Base-by-base conservation (phyloP, 2,329 filamentous ascomycete genomes). In the Monilinia aucupariae region DNA sequence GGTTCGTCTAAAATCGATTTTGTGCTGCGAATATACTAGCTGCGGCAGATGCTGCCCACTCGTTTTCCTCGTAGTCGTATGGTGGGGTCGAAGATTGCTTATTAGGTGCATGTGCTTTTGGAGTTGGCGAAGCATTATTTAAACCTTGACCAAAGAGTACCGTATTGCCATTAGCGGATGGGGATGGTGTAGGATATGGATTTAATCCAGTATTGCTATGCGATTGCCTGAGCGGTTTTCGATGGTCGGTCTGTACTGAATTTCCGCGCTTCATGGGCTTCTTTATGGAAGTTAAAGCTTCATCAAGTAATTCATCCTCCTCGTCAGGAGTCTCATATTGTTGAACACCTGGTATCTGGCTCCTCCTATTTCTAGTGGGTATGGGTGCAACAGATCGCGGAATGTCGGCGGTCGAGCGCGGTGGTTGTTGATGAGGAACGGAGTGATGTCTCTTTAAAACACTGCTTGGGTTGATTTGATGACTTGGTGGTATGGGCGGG, bases 241-340 rank as follows among this genome's bases (percentile, higher is more conserved):
- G 58, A 78, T 77, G 72, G 77, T 82, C 73, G 34, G 60, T 73
- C 56, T 69, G 68, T 22, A 68, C 67, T 45, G 61, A 70, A 63
- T 69, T 73, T 62, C 71, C 80, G 12, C 85, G 86, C 73, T 85
- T 88, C 72, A 90, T 89, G 9, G 87, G 90, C 65, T 84, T 85
- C 70, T 88, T 87, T 0, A 92, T 90, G 7, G 90, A 91, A 55
- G 86, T 83, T 49, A 97, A 80, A 25, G 87, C 92, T 76, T 99
- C 94, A 69, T 97, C 92, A 12, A 97, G 81, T 12, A 99, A 82
- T 76, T 99, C 94, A 64, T 99, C 94, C 73, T 97, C 93, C 76
- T 99, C 94, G 71, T 96, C 92, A 1, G 94, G 91, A 0, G 92
- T 92, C 73, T 99, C 94, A 73, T 97, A 97, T 66, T 91, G 88